Evolutionary conservation across 2,329 filamentous ascomycete species (phyloP), one percentile per base, ranked within the genome.

Genomic region (Myriosclerotinia duriaeana): DNA sequence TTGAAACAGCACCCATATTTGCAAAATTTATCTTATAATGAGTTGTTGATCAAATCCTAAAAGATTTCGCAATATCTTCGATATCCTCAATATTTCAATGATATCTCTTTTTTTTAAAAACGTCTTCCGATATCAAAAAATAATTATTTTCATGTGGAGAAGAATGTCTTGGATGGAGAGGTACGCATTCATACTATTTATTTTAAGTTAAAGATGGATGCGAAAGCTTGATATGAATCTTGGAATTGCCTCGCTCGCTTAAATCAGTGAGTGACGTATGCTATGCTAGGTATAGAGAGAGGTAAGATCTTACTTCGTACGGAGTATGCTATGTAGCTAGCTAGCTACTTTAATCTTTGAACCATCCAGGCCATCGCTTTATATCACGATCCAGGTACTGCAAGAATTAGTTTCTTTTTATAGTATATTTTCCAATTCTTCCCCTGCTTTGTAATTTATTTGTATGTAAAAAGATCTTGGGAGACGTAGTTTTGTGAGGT

Each of bases 1-100:
- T 78, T 22, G 79, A 78, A 38, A 72, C 69, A 30, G 69, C 71
- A 64, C 75, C 75, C 76, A 78, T 78, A 38, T 71, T 75, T 69
- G 62, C 44, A 5, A n/a, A 34, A 30, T 44, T 30, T 53, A 7
- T 53, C 7, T 42, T 14, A 9, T 20, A 6, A 11, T 22, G 22
- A 14, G 5, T 26, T 12, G 7, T 12, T 17, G 46, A n/a, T 3
- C 2, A 1, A 5, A 11, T 6, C 3, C 6, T 22, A 3, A 22
- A 11, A 14, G n/a, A 52, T 12, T 40, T 40, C 14, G 8, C 14
- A 12, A 53, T 62, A 30, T 53, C 1, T 40, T 53, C 42, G 22
- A 36, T 36, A 46, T 34, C 30, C 5, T 34, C 15, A 14, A 53
- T 62, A 30, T 52, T 40, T 53, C 42, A 36, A 36, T 36, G 34